Conservation (phyloP, 192 early-diverging fungal genomes). For the Backusella sp. region DNA sequence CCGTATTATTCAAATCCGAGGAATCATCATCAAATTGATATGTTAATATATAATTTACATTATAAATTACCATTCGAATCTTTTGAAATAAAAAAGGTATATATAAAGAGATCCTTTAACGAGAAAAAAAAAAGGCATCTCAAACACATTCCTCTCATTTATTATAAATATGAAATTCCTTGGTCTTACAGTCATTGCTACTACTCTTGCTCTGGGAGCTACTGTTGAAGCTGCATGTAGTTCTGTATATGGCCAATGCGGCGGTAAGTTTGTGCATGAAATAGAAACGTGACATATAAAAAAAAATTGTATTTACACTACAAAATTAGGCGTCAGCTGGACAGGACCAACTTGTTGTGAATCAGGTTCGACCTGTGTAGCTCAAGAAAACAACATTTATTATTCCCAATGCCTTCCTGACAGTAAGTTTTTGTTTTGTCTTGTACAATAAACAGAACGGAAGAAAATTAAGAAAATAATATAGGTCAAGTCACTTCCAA, state of each 20-base stretch:
- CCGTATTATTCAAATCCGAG: background rate
- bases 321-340: conserved; percentile 12
- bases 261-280: background rate
- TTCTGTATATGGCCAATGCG: conserved; percentile 17
- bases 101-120: background rate
- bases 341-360: conserved; percentile 22
- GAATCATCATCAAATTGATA: background rate
- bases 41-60: background rate
- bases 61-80: background rate
- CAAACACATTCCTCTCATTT: background rate
- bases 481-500: background rate
- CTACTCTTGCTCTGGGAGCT: background rate
- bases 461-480: background rate
- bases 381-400: conserved; percentile 5
- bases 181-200: background rate
- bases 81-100: background rate
- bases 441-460: background rate
- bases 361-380: conserved; percentile 17
- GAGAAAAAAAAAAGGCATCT: background rate
- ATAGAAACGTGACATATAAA: background rate
- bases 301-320: background rate
- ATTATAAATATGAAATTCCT: background rate
- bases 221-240: conserved; percentile 8
- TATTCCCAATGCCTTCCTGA: conserved; percentile 20
- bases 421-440: background rate